Conservation (phyloP, 2,329 filamentous ascomycete genomes). For the Botrytis byssoidea region DNA sequence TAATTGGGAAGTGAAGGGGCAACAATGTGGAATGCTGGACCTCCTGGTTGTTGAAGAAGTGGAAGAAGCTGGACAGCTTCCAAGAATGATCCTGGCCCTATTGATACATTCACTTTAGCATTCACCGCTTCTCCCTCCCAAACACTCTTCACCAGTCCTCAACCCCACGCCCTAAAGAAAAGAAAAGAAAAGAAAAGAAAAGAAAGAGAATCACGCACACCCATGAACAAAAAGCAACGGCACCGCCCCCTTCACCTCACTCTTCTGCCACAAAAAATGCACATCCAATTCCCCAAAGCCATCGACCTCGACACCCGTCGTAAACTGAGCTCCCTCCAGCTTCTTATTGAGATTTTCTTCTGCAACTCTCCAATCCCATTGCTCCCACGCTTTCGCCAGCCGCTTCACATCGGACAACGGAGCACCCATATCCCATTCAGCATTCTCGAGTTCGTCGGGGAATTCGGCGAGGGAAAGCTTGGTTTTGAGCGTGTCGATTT, state of each 20-base stretch:
- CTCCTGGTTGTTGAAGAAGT: conserved; percentile 25
- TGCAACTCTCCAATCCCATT: conserved; percentile 60
- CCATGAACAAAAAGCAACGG: conserved; percentile 62
- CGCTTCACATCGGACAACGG: conserved; percentile 60
- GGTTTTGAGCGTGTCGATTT: conserved; percentile 52
- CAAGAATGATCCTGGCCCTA: conserved; percentile 26
- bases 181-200: not conserved
- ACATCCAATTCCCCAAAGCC: conserved; percentile 60
- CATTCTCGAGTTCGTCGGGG: conserved; percentile 54
- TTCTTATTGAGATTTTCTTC: conserved; percentile 58
- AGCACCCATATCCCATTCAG: conserved; percentile 57
- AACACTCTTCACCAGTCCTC: not conserved
- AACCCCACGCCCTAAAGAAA: too few species aligned
- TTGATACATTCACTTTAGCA: not conserved
- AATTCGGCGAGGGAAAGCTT: conserved; percentile 55
- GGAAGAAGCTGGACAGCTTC: conserved; percentile 25
- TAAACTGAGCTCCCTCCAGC: conserved; percentile 51
- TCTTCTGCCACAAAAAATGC: conserved; percentile 62
- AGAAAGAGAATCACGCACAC: conserved; percentile 42
- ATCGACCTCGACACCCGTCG: conserved; percentile 51
- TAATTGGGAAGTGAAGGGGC: conserved; percentile 56
- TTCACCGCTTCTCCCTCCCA: not conserved
- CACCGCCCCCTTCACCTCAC: conserved; percentile 50
- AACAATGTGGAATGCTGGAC: conserved; percentile 42
- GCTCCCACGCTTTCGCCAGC: conserved; percentile 56